phyloP scores from a whole-genome alignment of 345 rosid species.

The Gossypium turneri region DNA sequence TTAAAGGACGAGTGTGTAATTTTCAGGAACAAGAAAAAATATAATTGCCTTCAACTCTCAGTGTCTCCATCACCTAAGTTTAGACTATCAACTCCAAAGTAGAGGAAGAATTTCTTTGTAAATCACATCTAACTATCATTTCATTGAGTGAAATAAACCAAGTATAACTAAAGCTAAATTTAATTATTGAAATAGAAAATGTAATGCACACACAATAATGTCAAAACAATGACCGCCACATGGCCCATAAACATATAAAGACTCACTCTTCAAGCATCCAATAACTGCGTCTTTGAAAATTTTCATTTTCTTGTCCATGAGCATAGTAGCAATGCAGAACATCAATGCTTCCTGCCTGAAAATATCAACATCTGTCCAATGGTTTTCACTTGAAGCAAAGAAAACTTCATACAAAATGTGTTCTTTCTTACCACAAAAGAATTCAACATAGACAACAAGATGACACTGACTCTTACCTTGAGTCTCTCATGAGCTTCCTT shows the following conservation, averaged over 20 bases:
- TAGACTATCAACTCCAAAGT: neutral
- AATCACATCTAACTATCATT: neutral
- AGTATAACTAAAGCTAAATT: neutral
- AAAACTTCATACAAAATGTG: slow-evolving; percentile 1
- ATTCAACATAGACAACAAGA: slow-evolving; percentile 7
- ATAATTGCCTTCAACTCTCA: neutral
- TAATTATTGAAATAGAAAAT: neutral
- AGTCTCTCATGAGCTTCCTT: slow-evolving; percentile 96
- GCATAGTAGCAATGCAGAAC: slow-evolving; percentile 98
- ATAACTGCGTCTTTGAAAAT: slow-evolving; percentile 91
- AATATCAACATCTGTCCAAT: slow-evolving; percentile 6
- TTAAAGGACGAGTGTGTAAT: neutral
- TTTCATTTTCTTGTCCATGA: slow-evolving; percentile 83
- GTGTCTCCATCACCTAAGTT: neutral
- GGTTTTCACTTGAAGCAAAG: neutral
- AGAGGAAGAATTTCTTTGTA: neutral
- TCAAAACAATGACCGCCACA: neutral
- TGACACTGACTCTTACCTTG: slow-evolving; percentile 45
- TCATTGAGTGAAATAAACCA: neutral
- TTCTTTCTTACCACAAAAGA: neutral
- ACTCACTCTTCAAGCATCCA: slow-evolving; percentile 99
- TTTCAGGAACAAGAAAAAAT: neutral
- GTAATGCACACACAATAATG: neutral
- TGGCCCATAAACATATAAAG: neutral
- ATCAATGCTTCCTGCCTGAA: slow-evolving; percentile 86